Evolutionary conservation across 345 rosid genomes (phyloP).

Genomic region (Pistacia vera): DNA sequence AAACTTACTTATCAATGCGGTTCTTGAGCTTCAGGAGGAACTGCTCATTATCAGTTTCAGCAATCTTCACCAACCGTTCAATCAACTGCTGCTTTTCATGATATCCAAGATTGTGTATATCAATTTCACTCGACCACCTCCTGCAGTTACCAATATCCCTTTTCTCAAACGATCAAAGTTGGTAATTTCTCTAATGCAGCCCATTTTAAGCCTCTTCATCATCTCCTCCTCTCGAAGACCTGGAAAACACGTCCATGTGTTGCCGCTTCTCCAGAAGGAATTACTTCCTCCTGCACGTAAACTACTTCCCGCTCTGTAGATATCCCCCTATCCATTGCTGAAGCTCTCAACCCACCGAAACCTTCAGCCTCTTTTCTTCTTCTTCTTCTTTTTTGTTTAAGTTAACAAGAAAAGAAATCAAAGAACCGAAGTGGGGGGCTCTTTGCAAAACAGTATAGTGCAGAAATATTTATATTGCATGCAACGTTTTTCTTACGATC

Average conservation of each 20-base stretch:
- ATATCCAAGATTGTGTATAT: slow-evolving; percentile 36
- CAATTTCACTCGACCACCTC: slow-evolving; percentile 34
- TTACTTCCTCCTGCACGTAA: slow-evolving; percentile 22
- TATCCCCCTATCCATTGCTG: slow-evolving; percentile 21
- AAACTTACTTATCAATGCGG: slow-evolving; percentile 32
- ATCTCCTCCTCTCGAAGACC: slow-evolving; percentile 46
- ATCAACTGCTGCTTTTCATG: slow-evolving; percentile 39
- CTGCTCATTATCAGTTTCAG: slow-evolving; percentile 48
- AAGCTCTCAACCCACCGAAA: background rate
- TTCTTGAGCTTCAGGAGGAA: slow-evolving; percentile 39
- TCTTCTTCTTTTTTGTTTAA: background rate
- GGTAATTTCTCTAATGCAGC: slow-evolving; percentile 65
- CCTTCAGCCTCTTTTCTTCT: background rate
- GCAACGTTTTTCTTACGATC: too few species aligned
- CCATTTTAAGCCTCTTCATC: slow-evolving; percentile 63
- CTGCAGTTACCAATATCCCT: slow-evolving; percentile 31
- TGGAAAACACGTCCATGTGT: slow-evolving; percentile 30
- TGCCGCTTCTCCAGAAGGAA: slow-evolving; percentile 25
- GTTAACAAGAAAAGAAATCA: too few species aligned
- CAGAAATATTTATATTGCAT: too few species aligned
- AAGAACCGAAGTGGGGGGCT: too few species aligned
- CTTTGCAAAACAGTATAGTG: too few species aligned
- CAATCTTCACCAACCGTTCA: slow-evolving; percentile 36
- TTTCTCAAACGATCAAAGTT: slow-evolving; percentile 43
- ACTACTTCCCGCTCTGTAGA: slow-evolving; percentile 21